Evolutionary conservation across 2,329 filamentous ascomycete species (phyloP).

Genomic region (Aspergillus calidoustus): DNA sequence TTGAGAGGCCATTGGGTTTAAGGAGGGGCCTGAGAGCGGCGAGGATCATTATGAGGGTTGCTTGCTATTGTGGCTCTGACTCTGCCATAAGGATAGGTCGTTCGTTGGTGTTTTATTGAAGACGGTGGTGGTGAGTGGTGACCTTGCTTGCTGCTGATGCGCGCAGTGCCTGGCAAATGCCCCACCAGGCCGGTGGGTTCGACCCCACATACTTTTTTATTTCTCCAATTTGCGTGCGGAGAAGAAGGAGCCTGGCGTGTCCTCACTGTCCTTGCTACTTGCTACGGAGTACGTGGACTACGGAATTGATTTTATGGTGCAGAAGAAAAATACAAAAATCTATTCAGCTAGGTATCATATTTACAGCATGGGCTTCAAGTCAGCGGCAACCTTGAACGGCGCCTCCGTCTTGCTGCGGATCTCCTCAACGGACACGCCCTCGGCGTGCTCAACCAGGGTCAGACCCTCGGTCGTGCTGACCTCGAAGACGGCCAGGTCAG

Average conservation of each 20-base stretch:
- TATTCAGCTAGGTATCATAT: slow-evolving; percentile 13
- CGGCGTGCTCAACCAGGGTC: slow-evolving; percentile 69
- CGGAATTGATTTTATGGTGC: not conserved
- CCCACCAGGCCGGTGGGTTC: slow-evolving; percentile 6
- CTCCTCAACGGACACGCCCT: slow-evolving; percentile 71
- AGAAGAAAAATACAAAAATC: not conserved
- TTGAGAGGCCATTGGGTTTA: slow-evolving; percentile 1
- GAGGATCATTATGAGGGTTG: not conserved
- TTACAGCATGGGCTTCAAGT: slow-evolving; percentile 58
- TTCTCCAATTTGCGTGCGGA: not conserved
- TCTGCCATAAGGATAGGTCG: not conserved
- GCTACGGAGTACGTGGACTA: too few relatives aligned
- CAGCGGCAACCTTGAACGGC: slow-evolving; percentile 65
- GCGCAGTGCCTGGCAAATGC: not conserved
- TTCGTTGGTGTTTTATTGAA: not conserved
- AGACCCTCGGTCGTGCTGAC: slow-evolving; percentile 66
- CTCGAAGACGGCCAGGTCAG: slow-evolving; percentile 73
- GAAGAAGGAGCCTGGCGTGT: not conserved
- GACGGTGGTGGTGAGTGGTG: not conserved
- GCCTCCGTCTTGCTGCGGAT: slow-evolving; percentile 73
- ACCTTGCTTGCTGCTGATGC: not conserved
- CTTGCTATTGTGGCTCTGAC: not conserved
- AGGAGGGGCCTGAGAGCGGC: not conserved
- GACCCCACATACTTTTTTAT: slow-evolving; percentile 8
- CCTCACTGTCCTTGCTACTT: too few relatives aligned